These are phyloP conservation scores for Alloascoidea hylecoeti DNA, from an alignment of 805 yeast genomes.

Conservation along the genomic window DNA sequence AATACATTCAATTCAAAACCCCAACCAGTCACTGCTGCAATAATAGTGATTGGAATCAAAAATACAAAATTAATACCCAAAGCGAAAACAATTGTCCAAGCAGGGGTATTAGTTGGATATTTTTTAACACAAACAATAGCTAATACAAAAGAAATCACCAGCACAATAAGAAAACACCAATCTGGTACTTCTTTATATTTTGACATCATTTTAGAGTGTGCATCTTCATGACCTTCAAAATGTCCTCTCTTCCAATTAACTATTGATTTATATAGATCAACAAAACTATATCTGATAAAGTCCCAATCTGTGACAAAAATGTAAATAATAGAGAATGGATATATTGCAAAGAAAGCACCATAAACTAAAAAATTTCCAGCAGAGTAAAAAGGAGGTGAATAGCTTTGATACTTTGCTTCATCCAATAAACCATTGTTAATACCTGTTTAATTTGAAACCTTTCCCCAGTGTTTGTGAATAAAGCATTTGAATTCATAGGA, in stretches of 20 bases:
- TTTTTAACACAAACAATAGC: constrained; percentile 31
- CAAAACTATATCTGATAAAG: constrained; percentile 11
- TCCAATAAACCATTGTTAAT: constrained; percentile 32
- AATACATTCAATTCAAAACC: constrained; percentile 34
- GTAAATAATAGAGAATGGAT: constrained; percentile 40
- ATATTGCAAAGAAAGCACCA: constrained; percentile 41
- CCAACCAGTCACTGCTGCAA: constrained; percentile 33
- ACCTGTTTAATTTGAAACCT: constrained; percentile 31
- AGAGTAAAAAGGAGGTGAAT: constrained; percentile 53
- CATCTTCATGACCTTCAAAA: constrained; percentile 25
- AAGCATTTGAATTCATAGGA: constrained; percentile 31
- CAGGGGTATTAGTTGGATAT: constrained; percentile 34
- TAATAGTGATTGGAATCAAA: constrained; percentile 34
- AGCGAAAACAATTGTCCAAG: constrained; percentile 44
- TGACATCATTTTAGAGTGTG: constrained; percentile 43
- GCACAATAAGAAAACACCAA: constrained; percentile 31
- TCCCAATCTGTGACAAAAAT: constrained; percentile 30
- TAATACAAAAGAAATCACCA: constrained; percentile 26
- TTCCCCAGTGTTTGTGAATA: constrained; percentile 38
- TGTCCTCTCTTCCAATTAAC: constrained; percentile 20
- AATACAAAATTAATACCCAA: constrained; percentile 34
- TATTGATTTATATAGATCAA: constrained; percentile 21
- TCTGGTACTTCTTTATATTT: constrained; percentile 49
- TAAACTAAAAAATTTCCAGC: constrained; percentile 48
- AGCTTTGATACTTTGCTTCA: constrained; percentile 27